Evolutionary conservation across 2,329 filamentous ascomycete genomes (phyloP).

Genomic region (Alternaria longipes): DNA sequence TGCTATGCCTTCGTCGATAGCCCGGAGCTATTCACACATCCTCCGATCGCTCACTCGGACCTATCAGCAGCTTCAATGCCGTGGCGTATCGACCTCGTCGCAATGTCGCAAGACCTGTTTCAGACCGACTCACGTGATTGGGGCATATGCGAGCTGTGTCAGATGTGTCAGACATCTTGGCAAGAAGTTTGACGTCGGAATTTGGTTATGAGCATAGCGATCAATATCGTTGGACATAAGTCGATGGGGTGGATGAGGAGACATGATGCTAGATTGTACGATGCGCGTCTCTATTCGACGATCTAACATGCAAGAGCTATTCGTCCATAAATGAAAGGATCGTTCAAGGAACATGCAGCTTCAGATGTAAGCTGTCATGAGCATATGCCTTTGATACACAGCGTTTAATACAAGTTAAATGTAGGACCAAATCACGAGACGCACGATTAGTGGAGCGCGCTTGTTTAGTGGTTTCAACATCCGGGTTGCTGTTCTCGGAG

Average conservation of each 20-base stretch:
- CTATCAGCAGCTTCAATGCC: not conserved
- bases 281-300: too few relatives aligned
- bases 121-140: conserved; percentile 9
- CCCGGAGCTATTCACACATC: too few relatives aligned
- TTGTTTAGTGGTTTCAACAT: not conserved
- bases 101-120: conserved; percentile 9
- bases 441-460: not conserved
- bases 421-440: not conserved
- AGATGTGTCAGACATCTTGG: conserved; percentile 10
- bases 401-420: not conserved
- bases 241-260: not conserved
- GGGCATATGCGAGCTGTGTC: conserved; percentile 9
- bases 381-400: not conserved
- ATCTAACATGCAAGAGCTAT: not conserved
- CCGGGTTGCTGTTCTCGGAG: too few relatives aligned
- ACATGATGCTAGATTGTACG: not conserved
- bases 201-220: not conserved
- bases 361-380: not conserved
- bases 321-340: not conserved
- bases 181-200: not conserved
- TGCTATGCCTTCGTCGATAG: not conserved
- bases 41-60: not conserved
- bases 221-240: not conserved
- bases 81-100: not conserved
- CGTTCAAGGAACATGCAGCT: not conserved